These are phyloP conservation scores for Populus euphratica DNA, from an alignment of 345 rosid species.

Conservation along the genomic window DNA sequence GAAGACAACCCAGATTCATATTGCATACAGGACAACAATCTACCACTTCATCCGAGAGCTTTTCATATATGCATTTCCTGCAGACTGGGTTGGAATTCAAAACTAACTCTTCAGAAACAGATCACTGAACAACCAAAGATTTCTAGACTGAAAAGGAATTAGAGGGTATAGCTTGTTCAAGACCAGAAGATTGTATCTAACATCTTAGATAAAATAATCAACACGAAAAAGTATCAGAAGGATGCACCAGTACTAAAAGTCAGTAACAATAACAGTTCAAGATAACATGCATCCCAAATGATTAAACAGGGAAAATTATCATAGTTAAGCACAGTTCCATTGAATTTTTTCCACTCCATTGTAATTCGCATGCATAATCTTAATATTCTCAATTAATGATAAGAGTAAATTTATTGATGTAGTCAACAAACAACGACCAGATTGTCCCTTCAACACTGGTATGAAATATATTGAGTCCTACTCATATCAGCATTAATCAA, in stretches of 20 bases:
- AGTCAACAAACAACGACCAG: background rate
- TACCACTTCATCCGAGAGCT: constrained; percentile 61
- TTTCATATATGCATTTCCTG: constrained; percentile 68
- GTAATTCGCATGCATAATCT: background rate
- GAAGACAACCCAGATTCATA: constrained; percentile 59
- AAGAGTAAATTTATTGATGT: background rate
- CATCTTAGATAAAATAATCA: background rate
- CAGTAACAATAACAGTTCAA: background rate
- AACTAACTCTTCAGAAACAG: constrained; percentile 15
- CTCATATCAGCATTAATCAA: too few relatives aligned
- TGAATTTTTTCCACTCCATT: background rate
- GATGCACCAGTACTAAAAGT: background rate
- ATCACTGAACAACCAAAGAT: background rate
- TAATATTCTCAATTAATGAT: background rate
- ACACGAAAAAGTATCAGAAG: background rate
- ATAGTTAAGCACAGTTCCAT: background rate
- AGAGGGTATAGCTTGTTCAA: background rate
- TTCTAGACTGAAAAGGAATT: background rate
- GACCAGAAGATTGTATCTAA: background rate
- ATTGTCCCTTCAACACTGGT: too few relatives aligned
- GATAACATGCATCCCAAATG: background rate
- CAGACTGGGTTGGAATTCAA: constrained; percentile 47
- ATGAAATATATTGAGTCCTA: too few relatives aligned
- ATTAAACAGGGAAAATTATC: background rate
- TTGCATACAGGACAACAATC: constrained; percentile 73